Evolutionary conservation across 495 filamentous ascomycete species (phyloP), one percentile per base, ranked within the genome.

Genomic region (Thermochaetoides thermophila): DNA sequence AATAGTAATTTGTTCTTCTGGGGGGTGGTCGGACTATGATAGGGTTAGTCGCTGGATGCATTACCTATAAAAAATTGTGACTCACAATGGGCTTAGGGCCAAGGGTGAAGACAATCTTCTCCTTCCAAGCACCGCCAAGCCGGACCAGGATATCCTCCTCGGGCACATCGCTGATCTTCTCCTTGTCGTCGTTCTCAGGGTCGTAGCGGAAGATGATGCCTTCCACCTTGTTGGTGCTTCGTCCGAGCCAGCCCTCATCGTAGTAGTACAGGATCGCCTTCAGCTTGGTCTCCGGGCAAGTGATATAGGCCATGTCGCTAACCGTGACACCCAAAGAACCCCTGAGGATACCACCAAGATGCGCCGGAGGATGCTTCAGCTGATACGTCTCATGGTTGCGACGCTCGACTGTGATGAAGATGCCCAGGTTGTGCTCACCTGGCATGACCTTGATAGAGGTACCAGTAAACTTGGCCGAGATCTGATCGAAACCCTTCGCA

Each of bases 391-490:
- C 89, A 52, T 87, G 69, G 43, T 81, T 69, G 10, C 82, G 70
- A 27, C 71, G 73, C 40, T 81, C 71, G 13, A 96, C 60, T 9
- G 76, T 87, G 52, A 97, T 76, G 54, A 93, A 97, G 38, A 97
- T 96, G 27, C 89, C 89, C 22, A 91, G 63, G 48, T 97, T 97
- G 57, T 94, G 84, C 42, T 82, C 75, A 16, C 89, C 89, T 0
- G 89, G 84, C 17, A 76, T 74, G 24, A 97, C 89, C 45, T 81
- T 79, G 45, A 97, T 68, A 48, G 83, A 86, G 8, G 89, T 94
- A 25, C 89, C 89, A 1, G 87, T 96, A 59, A 97, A 97, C 52
- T 96, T 97, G 41, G 89, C 89, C 52, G 79, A 86, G 40, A 97
- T 73, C 50, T 97, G 89, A 46, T 97, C 89, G 45, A 84, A 97